Percentiles rank a stretch among this genome's conserved stretches.
Conservation (phyloP, 371 early-diverging fungal genomes). For the Mortierella sp. region DNA sequence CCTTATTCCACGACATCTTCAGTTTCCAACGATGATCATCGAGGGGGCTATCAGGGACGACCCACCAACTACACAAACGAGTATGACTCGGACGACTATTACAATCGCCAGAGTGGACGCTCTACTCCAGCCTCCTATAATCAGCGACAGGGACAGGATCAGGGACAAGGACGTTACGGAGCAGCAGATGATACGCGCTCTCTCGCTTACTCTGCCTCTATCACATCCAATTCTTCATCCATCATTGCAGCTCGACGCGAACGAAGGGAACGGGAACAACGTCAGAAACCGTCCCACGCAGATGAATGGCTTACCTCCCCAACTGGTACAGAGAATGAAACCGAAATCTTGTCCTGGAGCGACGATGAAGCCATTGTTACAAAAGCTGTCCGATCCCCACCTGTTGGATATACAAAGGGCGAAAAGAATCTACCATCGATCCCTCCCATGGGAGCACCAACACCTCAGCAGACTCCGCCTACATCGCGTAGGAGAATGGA, state of each 20-base stretch:
- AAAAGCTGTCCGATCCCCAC: conserved; percentile 47
- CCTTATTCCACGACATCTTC: conserved; percentile 25
- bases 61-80: conserved; percentile 21
- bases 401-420: conserved; percentile 31
- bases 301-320: conserved; percentile 52
- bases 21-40: conserved; percentile 33
- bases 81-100: conserved; percentile 48
- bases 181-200: conserved; percentile 17
- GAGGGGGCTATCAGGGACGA: conserved; percentile 9
- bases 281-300: conserved; percentile 13
- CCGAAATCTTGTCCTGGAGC: conserved; percentile 49
- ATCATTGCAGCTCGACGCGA: conserved; percentile 36
- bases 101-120: conserved; percentile 28
- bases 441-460: conserved; percentile 15
- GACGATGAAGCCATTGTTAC: conserved; percentile 53
- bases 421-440: conserved; percentile 39
- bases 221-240: conserved; percentile 42
- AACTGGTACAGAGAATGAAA: conserved; percentile 40
- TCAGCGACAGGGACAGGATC: conserved; percentile 22
- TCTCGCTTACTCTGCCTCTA: conserved; percentile 36
- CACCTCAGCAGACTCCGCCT: background rate
- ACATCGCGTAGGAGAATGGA: conserved; percentile 11
- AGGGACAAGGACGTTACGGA: conserved; percentile 16
- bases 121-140: conserved; percentile 6
- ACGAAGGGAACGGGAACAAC: conserved; percentile 27